A percentile compares a stretch with the other conserved stretches of the same genome.
Conservation (phyloP, 352 stramenopile genomes). For the Phytophthora palmivora region DNA sequence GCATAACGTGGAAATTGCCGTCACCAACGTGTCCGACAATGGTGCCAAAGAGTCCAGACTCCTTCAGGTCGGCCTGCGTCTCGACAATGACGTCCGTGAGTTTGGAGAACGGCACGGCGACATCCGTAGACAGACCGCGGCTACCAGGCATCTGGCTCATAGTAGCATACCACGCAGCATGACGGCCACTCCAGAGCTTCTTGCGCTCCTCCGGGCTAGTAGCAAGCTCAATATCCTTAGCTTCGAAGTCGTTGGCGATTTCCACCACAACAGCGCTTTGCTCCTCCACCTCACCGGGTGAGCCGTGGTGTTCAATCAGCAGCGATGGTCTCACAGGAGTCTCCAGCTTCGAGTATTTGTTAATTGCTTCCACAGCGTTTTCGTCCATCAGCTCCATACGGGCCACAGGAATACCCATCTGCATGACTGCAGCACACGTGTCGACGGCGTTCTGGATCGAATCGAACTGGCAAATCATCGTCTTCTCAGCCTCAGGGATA, state of each 20-base stretch:
- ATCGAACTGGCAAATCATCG: constrained; percentile 94
- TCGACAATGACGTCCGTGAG: constrained; percentile 94
- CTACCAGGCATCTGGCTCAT: constrained; percentile 85
- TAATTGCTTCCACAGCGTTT: constrained; percentile 78
- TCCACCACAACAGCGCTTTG: constrained; percentile 87
- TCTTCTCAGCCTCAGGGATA: constrained; percentile 90
- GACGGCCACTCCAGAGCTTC: constrained; percentile 85
- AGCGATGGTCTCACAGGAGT: constrained; percentile 89
- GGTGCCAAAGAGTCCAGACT: constrained; percentile 89
- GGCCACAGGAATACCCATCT: constrained; percentile 89
- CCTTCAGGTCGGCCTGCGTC: constrained; percentile 92
- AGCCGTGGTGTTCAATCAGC: constrained; percentile 95
- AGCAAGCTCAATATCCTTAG: constrained; percentile 82
- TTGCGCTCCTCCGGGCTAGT: constrained; percentile 77
- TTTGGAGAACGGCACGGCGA: constrained; percentile 95
- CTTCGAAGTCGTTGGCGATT: constrained; percentile 89
- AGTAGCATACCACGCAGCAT: constrained; percentile 88
- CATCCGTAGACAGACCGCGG: constrained; percentile 93
- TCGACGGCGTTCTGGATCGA: constrained; percentile 89
- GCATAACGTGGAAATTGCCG: constrained; percentile 98
- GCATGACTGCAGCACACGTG: constrained; percentile 85
- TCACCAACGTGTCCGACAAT: constrained; percentile 95
- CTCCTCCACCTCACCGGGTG: constrained; percentile 81
- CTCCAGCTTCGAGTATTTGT: constrained; percentile 87
- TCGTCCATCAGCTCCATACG: constrained; percentile 92